Base-by-base conservation (phyloP, 2,329 filamentous ascomycete genomes). In the Neofusicoccum ribis region DNA sequence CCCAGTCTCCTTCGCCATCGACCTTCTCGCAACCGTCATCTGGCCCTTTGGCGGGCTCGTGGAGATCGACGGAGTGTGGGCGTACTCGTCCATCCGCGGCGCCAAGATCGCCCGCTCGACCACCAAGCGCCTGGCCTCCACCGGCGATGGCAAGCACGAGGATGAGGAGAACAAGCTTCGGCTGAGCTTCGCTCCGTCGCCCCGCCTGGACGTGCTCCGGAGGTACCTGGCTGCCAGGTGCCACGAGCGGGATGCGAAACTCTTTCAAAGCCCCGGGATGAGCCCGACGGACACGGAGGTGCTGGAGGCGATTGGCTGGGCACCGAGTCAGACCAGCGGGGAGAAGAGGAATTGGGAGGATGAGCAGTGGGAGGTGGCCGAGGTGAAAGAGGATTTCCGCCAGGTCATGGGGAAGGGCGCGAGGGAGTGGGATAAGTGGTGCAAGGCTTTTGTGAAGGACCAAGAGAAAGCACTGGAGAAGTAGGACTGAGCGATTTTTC, bases 41-140 rank as follows among this genome's bases (percentile, higher is more conserved):
- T 73, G 78, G 69, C 77, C 78, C 4, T 76, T 79, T 47, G 77
- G 77, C 31, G 77, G 77, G 5, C 67, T 77, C 2, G 68, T 73
- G 27, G 74, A 78, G 60, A 71, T 78, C 15, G 74, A 78, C 23
- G 69, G 69, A 3, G 76, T 77, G 3, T 78, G 75, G 76, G 72
- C 72, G 43, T 76, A 77, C 66, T 71, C 74, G 68, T 82, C 79
- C 75, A 83, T 82, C 79, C 75, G 77, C 7, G 80, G 80, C 15
- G 78, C 79, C 9, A 77, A 79, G 65, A 78, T 61, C 11, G 63
- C 76, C 1, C 77, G 76, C 43, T 74, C 69, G 11, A 75, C 81
- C 20, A 78, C 78, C 5, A 79, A 78, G 66, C 73, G 78, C 5
- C 68, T 82, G 1, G 69, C 68, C 39, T 68, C 64, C 2, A 51